These are phyloP conservation scores for Seminavis robusta DNA, from an alignment of 108 stramenopile genomes.

Conservation along the genomic window DNA sequence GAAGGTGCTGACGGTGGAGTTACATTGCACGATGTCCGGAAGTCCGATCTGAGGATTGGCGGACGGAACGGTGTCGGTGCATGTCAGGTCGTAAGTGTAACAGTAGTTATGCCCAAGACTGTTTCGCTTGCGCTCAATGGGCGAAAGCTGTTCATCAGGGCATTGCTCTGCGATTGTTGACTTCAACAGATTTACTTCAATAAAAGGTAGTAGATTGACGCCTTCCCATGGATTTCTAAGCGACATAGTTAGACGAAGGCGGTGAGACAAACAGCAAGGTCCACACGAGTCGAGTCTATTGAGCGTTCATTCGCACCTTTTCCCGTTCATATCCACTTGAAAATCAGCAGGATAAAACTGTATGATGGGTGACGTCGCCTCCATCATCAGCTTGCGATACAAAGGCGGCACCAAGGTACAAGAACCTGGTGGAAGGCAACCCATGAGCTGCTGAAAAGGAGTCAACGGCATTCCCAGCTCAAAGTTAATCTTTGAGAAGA, in stretches of 20 bases:
- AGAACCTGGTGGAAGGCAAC: slow-evolving; percentile 92
- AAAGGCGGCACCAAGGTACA: slow-evolving; percentile 81
- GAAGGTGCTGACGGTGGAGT: slow-evolving; percentile 61
- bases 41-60: slow-evolving; percentile 81
- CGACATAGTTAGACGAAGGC: not conserved
- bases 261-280: not conserved
- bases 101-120: slow-evolving; percentile 67
- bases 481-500: slow-evolving; percentile 83
- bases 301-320: slow-evolving; percentile 51
- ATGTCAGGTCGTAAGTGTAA: slow-evolving; percentile 76
- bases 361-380: slow-evolving; percentile 82
- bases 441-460: slow-evolving; percentile 96
- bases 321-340: slow-evolving; percentile 98
- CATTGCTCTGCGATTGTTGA: slow-evolving; percentile 71
- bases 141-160: slow-evolving; percentile 68
- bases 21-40: slow-evolving; percentile 73
- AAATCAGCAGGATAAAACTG: slow-evolving; percentile 93
- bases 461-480: slow-evolving; percentile 83
- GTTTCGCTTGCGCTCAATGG: slow-evolving; percentile 80
- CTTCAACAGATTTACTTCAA: slow-evolving; percentile 86
- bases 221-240: slow-evolving; percentile 96
- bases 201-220: slow-evolving; percentile 96
- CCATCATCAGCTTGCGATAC: slow-evolving; percentile 85
- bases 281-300: not conserved
- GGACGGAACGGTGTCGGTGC: slow-evolving; percentile 70